Base-by-base conservation (phyloP, 495 filamentous ascomycete species). In the Poronia punctata region DNA sequence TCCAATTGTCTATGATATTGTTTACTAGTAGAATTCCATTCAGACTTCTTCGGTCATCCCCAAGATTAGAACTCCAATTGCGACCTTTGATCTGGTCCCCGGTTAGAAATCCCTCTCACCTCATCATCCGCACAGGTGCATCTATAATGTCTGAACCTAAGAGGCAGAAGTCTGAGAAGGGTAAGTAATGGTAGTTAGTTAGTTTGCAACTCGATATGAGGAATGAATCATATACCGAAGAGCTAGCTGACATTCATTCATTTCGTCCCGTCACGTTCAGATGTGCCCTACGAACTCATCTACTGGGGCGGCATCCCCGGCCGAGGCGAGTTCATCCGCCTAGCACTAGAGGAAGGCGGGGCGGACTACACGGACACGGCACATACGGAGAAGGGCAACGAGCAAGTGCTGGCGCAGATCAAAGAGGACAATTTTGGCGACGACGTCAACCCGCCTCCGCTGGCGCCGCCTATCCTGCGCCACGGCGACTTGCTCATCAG, bases 261-360 rank as follows among this genome's bases (percentile, higher is more conserved):
- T n/a, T n/a, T n/a, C n/a, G n/a, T n/a, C n/a, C n/a, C n/a, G n/a
- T n/a, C n/a, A n/a, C n/a, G n/a, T n/a, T n/a, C n/a, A 52, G 61
- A 66, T 34, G 58, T 60, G 18, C 61, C 66, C 1, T 74, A 80
- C 61, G 58, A 74, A 23, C 74, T 82, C 27, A 59, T 80, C 57
- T 84, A 85, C 68, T 79, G 75, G 71, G 77, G 79, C 19, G 53
- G 56, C 24, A 57, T 80, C 32, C 81, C 81, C 37, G 81, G 81
- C 35, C 75, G 81, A 44, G 80, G 75, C 30, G 81, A 85, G 49
- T 68, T 67, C 52, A 62, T 84, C 57, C 78, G 81, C 16, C 73
- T 85, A 25, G 69, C 61, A 14, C 66, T 85, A 52, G 81, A 84
- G 65, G 79, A 72, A 23, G 66, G 72, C 17, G 62, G 67, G 14